Percentiles rank a stretch among this genome's conserved stretches.
Conservation (phyloP, 345 rosid species). For the Acer campestre region DNA sequence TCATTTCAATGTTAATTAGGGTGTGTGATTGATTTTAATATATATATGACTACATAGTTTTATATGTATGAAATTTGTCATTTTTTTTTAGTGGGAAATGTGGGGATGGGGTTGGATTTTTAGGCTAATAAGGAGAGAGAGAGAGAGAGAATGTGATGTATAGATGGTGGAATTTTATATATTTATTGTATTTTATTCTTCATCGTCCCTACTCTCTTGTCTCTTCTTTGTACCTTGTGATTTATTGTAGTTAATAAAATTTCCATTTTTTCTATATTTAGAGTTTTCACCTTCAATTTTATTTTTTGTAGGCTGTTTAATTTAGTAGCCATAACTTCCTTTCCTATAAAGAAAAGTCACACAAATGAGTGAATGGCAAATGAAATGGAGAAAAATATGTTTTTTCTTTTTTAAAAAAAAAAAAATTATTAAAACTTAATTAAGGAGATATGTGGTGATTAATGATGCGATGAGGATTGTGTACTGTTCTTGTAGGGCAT, state of each 20-base stretch:
- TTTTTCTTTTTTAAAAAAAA: no score
- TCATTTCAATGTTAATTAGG: conserved; percentile 6
- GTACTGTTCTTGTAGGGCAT: no score
- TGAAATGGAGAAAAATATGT: neutral
- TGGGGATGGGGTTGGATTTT: neutral
- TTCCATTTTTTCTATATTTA: neutral
- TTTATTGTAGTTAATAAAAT: neutral
- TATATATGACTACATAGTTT: neutral
- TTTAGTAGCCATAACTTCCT: neutral
- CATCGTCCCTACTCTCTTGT: no score
- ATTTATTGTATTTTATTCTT: neutral
- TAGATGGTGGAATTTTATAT: neutral
- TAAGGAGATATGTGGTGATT: neutral
- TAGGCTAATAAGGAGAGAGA: neutral
- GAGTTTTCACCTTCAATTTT: neutral
- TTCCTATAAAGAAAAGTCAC: neutral
- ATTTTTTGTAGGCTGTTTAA: neutral
- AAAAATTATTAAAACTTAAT: no score
- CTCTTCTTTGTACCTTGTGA: conserved; percentile 1
- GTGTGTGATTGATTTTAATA: conserved; percentile 15
- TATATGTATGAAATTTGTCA: neutral
- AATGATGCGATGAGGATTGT: neutral
- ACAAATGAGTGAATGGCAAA: neutral
- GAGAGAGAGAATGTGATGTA: neutral
- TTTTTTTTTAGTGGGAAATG: no score